Evolutionary conservation across 2,329 filamentous ascomycete species (phyloP), one percentile per base, ranked within the genome.

Genomic region (Monosporascus sp.): DNA sequence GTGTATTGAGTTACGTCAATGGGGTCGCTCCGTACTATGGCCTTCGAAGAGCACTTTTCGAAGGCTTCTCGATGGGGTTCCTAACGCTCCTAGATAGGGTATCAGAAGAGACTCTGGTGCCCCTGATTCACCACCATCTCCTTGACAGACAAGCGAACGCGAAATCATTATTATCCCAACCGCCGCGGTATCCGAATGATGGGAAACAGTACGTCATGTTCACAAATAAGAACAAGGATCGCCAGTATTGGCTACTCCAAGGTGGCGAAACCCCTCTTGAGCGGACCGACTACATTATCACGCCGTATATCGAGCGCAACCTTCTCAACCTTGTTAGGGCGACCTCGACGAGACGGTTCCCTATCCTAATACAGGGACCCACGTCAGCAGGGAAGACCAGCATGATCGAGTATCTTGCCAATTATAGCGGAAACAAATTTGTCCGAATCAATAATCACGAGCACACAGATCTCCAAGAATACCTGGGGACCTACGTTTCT

Each of bases 391-490:
- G 94, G 59, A 99, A 99, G 73, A 99, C 94, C 0, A 97, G 93
- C 71, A 99, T 99, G 94, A 96, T 99, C 43, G 93, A 97, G 71
- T 97, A 96, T 68, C 80, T 99, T 38, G 93, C 95, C n/a, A 94
- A 96, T 65, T 88, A 90, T 52, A 97, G 91, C 31, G 94, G 95
- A 3, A 96, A 99, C 69, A 94, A 90, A 66, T 99, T 97, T 66
- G 91, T 99, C 44, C 85, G 94, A 56, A 99, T 99, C 77, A 99
- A 99, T 74, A 99, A 99, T 62, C 94, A 99, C 71, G 95, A 99
- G 67, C 94, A 99, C 66, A 99, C 94, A 0, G 94, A 99, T 69
- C 76, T 99, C 38, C 94, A 99, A 70, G 95, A 99, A 68, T 99
- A 99, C 65, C 76, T 99, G 6, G 94, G 94, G 19, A 96, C 91